Evolutionary conservation across 1,284 basidiomycete genomes (phyloP), one percentile per base, ranked within the genome.

Genomic region (Heliocybe sulcata): DNA sequence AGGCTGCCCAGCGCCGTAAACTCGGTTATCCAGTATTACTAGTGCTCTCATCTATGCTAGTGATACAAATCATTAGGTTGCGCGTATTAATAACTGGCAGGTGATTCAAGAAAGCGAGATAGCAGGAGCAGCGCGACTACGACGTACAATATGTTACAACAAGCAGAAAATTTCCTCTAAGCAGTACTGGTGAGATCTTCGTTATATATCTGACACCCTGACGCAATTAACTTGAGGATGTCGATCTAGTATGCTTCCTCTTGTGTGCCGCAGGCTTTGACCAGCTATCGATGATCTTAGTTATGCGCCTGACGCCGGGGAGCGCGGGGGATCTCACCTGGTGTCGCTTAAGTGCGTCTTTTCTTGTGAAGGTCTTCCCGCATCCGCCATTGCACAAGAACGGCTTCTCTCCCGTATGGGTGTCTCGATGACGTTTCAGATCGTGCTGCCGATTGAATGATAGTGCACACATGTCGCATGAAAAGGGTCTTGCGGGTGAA

Each of bases 371-470:
- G 1, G 87, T 89, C 74, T 90, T 90, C 52, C 86, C 86, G 59
- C 87, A 90, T 38, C 84, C 85, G 12, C 88, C 87, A 60, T 88
- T 87, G 68, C 88, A 90, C 29, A 82, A 68, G 69, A 83, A 90
- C 11, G 88, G 88, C 65, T 90, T 88, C 68, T 90, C 87, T 47
- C 87, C 87, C 11, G 84, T 85, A 69, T 90, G 87, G 22, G 87
- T 90, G 63, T 90, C 87, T 60, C 85, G 76, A 70, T 90, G 87
- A 42, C 87, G 79, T 67, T 90, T 90, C 63, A 90, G 67, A 67
- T 90, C 87, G 67, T 90, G 88, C 65, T 88, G 86, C 53, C 87
- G 80, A 65, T 87, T 89, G 73, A 90, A 90, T 19, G 87, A 89
- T 59, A 90, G 68, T n/a, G 85, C 78, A 67, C 87, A 90, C 61